Conservation (phyloP, 169 alveolate species). For the Cryptosporidium parvum region DNA sequence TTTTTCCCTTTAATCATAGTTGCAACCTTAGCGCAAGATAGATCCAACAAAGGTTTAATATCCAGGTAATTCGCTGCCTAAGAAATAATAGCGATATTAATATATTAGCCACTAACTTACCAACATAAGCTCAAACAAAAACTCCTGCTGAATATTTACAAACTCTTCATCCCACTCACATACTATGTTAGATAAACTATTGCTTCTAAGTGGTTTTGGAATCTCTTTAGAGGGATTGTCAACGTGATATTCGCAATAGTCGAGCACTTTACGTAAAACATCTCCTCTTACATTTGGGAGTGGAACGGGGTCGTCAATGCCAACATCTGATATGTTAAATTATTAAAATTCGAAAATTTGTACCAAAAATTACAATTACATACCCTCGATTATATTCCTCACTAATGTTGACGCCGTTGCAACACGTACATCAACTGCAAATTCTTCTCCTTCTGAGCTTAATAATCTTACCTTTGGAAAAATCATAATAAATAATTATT, state of each 20-base stretch:
- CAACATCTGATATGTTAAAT: constrained; percentile 83
- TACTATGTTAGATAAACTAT: constrained; percentile 88
- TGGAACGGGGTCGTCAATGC: constrained; percentile 93
- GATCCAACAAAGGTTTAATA: constrained; percentile 92
- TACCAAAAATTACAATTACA: background rate
- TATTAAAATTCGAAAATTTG: background rate
- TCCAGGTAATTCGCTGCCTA: constrained; percentile 95
- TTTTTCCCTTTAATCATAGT: constrained; percentile 94
- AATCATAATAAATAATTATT: constrained; percentile 17
- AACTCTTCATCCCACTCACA: constrained; percentile 93
- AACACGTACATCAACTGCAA: constrained; percentile 90
- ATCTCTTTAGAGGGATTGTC: constrained; percentile 93
- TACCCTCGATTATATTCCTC: constrained; percentile 91
- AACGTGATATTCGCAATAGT: constrained; percentile 91
- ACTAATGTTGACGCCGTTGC: constrained; percentile 89
- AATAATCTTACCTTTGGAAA: constrained; percentile 85
- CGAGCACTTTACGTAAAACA: constrained; percentile 90
- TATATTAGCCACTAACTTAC: constrained; percentile 65
- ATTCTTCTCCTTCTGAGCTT: constrained; percentile 90
- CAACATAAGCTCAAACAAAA: constrained; percentile 90
- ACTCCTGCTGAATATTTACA: constrained; percentile 92
- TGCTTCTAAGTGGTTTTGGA: constrained; percentile 93
- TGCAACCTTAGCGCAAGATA: constrained; percentile 95
- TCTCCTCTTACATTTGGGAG: constrained; percentile 91
- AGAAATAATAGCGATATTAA: constrained; percentile 11